Percentiles rank a stretch among this genome's conserved stretches.
Evolutionary conservation across 495 filamentous ascomycete species (phyloP).

Genomic region (Lasiosphaeriaceae sp.): DNA sequence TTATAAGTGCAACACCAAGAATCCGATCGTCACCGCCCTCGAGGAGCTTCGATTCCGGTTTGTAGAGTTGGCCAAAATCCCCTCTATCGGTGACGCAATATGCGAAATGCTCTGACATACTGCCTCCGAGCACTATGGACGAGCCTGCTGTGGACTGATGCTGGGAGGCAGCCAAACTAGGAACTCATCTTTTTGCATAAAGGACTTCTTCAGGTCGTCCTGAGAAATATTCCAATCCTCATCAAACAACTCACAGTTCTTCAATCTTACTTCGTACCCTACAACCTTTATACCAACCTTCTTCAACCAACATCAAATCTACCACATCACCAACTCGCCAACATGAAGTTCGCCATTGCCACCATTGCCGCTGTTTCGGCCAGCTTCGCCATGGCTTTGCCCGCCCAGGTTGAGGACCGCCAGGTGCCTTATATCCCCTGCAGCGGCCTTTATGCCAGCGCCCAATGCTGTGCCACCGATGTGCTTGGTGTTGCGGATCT

Average conservation of each 20-base stretch:
- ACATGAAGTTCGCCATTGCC: slow-evolving; percentile 27
- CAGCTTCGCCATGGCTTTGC: slow-evolving; percentile 20
- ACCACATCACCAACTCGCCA: slow-evolving; percentile 8
- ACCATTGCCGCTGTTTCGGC: slow-evolving; percentile 24
- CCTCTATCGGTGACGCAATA: background rate
- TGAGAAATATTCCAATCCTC: no score
- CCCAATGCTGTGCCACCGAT: slow-evolving; percentile 43
- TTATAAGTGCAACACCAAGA: background rate
- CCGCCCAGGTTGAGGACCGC: slow-evolving; percentile 25
- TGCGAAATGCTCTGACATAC: no score
- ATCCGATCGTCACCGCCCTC: background rate
- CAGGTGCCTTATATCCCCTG: slow-evolving; percentile 35
- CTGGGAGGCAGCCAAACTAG: no score
- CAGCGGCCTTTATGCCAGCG: slow-evolving; percentile 36
- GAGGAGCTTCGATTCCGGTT: background rate
- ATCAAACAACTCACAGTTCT: no score
- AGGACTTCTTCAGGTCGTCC: no score
- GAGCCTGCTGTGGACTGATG: no score
- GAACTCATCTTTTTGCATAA: no score
- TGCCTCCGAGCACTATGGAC: background rate
- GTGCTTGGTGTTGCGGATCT: slow-evolving; percentile 40
- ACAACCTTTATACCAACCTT: background rate
- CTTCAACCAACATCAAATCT: background rate
- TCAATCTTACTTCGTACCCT: no score
- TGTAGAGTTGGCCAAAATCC: background rate